Percentiles rank a stretch among this genome's conserved stretches.
Evolutionary conservation across 306 rosid genomes (phyloP).

Genomic region (Hylodesmum podocarpum): DNA sequence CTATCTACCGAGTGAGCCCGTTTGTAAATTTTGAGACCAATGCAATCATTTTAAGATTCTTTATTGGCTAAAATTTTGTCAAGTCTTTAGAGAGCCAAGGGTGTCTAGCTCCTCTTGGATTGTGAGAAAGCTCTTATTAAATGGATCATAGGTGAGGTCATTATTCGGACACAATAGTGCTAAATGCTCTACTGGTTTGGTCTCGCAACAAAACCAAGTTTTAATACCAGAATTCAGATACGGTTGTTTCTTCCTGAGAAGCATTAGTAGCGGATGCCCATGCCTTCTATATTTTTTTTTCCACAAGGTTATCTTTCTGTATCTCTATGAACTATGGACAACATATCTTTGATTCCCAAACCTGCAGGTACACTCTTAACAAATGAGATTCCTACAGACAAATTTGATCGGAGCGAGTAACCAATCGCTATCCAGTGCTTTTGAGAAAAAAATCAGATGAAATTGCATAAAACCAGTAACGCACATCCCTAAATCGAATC

Average conservation of each 20-base stretch:
- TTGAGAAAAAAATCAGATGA: too few relatives aligned
- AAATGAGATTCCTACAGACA: too few relatives aligned
- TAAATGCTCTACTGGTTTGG: background rate
- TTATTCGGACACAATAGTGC: background rate
- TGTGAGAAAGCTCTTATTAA: background rate
- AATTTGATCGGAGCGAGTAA: too few relatives aligned
- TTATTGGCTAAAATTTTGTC: background rate
- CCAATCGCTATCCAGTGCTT: too few relatives aligned
- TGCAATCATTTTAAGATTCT: slow-evolving; percentile 27
- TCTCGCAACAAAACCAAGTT: background rate
- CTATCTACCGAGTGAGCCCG: background rate
- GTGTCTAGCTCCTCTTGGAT: background rate
- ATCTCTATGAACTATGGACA: too few relatives aligned
- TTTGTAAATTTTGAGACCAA: slow-evolving; percentile 49
- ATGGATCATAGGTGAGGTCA: background rate
- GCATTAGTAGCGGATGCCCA: background rate
- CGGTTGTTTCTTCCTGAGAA: background rate
- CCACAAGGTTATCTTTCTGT: too few relatives aligned
- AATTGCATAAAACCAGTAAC: too few relatives aligned
- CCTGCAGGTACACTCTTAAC: too few relatives aligned
- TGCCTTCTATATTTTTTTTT: too few relatives aligned
- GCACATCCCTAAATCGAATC: too few relatives aligned
- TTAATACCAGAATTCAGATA: background rate
- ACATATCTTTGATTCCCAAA: too few relatives aligned
- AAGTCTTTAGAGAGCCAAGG: background rate